Evolutionary conservation across 2,329 filamentous ascomycete genomes (phyloP).

Genomic region (Paracoccidioides lutzii): DNA sequence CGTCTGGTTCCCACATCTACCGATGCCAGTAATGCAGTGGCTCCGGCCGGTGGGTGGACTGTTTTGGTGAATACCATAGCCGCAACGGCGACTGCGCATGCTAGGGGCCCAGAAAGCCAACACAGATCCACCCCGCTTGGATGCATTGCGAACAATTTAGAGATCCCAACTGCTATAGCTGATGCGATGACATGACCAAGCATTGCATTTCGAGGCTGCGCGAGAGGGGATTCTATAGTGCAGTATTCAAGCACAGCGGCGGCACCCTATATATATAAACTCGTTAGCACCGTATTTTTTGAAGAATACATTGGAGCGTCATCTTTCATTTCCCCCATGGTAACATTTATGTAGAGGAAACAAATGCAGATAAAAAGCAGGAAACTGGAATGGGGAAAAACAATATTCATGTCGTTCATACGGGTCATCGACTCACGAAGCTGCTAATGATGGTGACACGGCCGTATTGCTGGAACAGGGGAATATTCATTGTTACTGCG

Average conservation of each 20-base stretch:
- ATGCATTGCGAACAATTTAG: conserved; percentile 50
- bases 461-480: conserved; percentile 39
- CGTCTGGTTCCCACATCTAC: conserved; percentile 41
- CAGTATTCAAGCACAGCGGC: conserved; percentile 65
- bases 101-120: conserved; percentile 52
- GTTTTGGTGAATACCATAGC: conserved; percentile 60
- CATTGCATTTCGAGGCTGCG: conserved; percentile 59
- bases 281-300: background rate
- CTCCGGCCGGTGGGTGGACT: conserved; percentile 60
- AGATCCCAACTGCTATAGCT: conserved; percentile 47
- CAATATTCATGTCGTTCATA: background rate
- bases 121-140: conserved; percentile 38
- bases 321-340: background rate
- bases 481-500: conserved; percentile 42
- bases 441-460: conserved; percentile 54
- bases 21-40: conserved; percentile 58
- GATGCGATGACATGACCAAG: conserved; percentile 54
- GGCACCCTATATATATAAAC: conserved; percentile 43
- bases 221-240: conserved; percentile 56
- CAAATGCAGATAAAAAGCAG: background rate
- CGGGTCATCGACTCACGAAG: conserved; percentile 43
- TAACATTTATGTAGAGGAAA: background rate
- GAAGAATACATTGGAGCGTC: background rate
- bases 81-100: conserved; percentile 50
- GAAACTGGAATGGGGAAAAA: background rate